Evolutionary conservation across 2,329 filamentous ascomycete genomes (phyloP), one percentile per base, ranked within the genome.

Genomic region (Botrytis tulipae): DNA sequence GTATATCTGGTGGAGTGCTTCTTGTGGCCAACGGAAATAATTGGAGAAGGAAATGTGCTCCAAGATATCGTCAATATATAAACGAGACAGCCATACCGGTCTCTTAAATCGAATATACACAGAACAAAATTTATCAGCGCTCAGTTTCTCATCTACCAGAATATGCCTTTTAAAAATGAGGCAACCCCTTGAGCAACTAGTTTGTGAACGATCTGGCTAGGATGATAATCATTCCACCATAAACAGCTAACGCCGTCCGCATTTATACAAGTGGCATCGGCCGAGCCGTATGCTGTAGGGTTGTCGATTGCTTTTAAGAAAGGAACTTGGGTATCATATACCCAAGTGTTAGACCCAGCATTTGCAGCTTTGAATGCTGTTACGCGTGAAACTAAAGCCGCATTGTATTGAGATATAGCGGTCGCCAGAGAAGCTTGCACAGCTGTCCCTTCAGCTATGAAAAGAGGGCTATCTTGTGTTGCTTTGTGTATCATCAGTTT

Each of bases 211-310:
- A 66, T 66, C 29, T 66, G 44, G 3, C 62, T 42, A 9, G 62
- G 62, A 48, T 66, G 62, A 46, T 48, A 66, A 29, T 66, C 32
- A 16, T 66, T 66, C 62, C 62, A 66, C 62, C 62, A 66, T 29
- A 66, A 32, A 48, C 62, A 66, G 25, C 62, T 66, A 32, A 66
- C 44, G 4, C 62, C 62, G 25, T 66, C 42, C 10, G 62, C 29
- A 9, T 66, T 66, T 22, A 66, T 48, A 25, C 62, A 66, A 14
- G 62, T 48, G 18, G 62, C 42, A 48, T 66, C 44, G 32, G 29
- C 62, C 29, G 62, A 35, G 12, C 62, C 62, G 25, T 66, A 66
- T 10, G 42, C 62, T 25, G 29, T 48, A 25, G 62, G 62, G 22
- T 66, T 66, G 6, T 48, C 37, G 42, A 66, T 66, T 48, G 62